Evolutionary conservation across 2,329 filamentous ascomycete genomes (phyloP).

Genomic region (Orbilia oligospora): DNA sequence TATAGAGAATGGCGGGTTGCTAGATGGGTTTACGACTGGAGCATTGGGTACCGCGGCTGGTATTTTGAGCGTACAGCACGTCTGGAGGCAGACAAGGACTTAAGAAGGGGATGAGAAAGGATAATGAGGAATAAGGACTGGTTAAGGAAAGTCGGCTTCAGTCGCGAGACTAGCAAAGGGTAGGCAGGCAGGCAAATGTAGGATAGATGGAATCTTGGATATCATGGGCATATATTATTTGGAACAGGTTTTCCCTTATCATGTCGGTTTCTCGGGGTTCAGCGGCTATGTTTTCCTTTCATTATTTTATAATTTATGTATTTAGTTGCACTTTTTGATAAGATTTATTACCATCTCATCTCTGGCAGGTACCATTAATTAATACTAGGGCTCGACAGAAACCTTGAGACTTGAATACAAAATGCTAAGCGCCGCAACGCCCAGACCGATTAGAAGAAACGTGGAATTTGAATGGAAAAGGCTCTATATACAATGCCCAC

Average conservation of each 20-base stretch:
- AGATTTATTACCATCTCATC: constrained; percentile 25
- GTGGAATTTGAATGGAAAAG: background rate
- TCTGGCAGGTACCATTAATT: constrained; percentile 9
- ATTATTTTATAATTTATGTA: constrained; percentile 2
- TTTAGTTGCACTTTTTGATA: constrained; percentile 21
- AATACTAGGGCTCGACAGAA: constrained; percentile 3
- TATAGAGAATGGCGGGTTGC: constrained; percentile 75
- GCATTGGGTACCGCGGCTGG: constrained; percentile 72
- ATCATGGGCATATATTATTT: constrained; percentile 23
- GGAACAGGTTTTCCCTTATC: constrained; percentile 28
- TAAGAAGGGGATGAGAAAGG: constrained; percentile 17
- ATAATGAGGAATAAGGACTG: background rate
- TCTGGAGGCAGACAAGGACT: constrained; percentile 68
- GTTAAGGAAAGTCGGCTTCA: background rate
- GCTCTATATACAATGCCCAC: constrained; percentile 15
- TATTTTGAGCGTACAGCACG: constrained; percentile 68
- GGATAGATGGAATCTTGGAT: constrained; percentile 37
- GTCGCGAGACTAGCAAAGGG: background rate
- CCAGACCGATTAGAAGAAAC: constrained; percentile 10
- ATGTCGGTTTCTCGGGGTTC: constrained; percentile 37
- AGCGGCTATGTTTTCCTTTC: constrained; percentile 39
- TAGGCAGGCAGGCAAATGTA: constrained; percentile 34
- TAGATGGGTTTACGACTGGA: constrained; percentile 73
- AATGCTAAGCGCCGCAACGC: constrained; percentile 4
- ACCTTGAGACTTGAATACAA: background rate